Conservation (phyloP, 2,329 filamentous ascomycete species). For the Nemania sp. region DNA sequence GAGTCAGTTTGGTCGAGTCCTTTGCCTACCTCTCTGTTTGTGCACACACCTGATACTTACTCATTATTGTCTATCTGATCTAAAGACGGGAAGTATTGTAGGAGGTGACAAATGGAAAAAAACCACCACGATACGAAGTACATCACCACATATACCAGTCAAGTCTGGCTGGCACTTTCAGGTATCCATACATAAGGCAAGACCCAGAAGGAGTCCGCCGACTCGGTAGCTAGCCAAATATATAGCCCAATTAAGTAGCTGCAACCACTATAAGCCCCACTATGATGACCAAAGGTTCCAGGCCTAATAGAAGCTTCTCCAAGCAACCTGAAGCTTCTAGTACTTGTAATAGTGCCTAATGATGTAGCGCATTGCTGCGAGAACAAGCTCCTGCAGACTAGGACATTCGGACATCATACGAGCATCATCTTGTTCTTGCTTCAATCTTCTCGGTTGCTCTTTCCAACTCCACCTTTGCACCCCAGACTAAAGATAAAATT, state of each 20-base stretch:
- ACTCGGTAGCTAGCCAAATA: background rate
- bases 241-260: background rate
- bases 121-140: too few relatives aligned
- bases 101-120: too few relatives aligned
- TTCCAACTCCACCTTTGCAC: too few relatives aligned
- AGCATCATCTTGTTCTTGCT: slow-evolving; percentile 20
- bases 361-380: slow-evolving; percentile 29
- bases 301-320: slow-evolving; percentile 29
- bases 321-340: slow-evolving; percentile 20
- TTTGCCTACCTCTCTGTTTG: too few relatives aligned
- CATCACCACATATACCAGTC: too few relatives aligned
- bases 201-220: too few relatives aligned
- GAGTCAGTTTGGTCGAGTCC: too few relatives aligned
- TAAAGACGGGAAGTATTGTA: too few relatives aligned
- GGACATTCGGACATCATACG: slow-evolving; percentile 16
- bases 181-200: too few relatives aligned
- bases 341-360: slow-evolving; percentile 28
- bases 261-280: slow-evolving; percentile 15
- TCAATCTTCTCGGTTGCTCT: slow-evolving; percentile 3
- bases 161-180: too few relatives aligned
- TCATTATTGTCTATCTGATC: too few relatives aligned
- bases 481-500: slow-evolving; percentile 12
- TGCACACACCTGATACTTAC: too few relatives aligned
- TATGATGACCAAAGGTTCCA: slow-evolving; percentile 24
- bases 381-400: slow-evolving; percentile 20